These are phyloP conservation scores for Paspalum notatum DNA, from an alignment of 176 grass and related monocot species.

Conservation along the genomic window DNA sequence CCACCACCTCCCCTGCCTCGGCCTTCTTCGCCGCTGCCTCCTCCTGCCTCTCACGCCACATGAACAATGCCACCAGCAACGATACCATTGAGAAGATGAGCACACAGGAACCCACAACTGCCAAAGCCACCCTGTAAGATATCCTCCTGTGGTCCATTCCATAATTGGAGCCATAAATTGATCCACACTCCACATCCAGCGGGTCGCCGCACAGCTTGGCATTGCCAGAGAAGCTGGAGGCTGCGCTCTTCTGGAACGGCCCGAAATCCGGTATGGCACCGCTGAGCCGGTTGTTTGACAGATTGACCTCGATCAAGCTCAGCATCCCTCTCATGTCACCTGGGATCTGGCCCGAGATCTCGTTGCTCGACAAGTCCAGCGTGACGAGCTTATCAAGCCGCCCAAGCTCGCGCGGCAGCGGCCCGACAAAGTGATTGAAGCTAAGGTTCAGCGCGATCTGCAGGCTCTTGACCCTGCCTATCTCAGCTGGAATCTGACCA, in stretches of 20 bases:
- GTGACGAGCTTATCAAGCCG: constrained; percentile 87
- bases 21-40: constrained; percentile 68
- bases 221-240: constrained; percentile 80
- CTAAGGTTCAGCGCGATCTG: constrained; percentile 96
- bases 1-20: constrained; percentile 55
- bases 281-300: constrained; percentile 79
- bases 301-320: constrained; percentile 94
- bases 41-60: constrained; percentile 94
- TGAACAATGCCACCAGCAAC: constrained; percentile 78
- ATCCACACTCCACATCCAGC: constrained; percentile 58
- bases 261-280: constrained; percentile 74
- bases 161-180: constrained; percentile 62
- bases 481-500: constrained; percentile 74
- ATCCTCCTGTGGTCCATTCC: constrained; percentile 65
- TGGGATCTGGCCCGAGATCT: constrained; percentile 79
- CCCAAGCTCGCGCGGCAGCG: constrained; percentile 71
- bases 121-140: constrained; percentile 85
- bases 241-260: constrained; percentile 89
- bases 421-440: constrained; percentile 74
- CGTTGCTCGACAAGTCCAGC: constrained; percentile 86
- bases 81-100: constrained; percentile 73
- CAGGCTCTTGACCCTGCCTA: constrained; percentile 85
- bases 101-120: constrained; percentile 78
- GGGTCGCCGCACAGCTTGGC: constrained; percentile 78
- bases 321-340: constrained; percentile 88